Conservation (phyloP, 768 basidiomycete genomes). For the Suillus alpinus region DNA sequence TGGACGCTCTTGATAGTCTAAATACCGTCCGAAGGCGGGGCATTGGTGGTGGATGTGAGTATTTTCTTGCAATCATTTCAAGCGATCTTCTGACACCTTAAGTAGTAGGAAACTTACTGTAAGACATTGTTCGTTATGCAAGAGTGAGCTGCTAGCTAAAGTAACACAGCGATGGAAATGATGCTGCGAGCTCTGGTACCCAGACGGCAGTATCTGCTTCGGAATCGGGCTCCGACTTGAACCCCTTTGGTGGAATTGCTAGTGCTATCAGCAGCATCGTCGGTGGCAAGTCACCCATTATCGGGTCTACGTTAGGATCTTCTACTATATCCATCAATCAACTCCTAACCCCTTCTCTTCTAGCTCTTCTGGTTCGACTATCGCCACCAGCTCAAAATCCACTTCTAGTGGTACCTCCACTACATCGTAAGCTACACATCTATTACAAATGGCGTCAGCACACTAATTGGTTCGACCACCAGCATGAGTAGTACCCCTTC, state of each 20-base stretch:
- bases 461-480: conserved; percentile 8
- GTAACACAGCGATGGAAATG: conserved; percentile 6
- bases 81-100: neutral
- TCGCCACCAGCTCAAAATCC: neutral
- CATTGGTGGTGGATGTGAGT: conserved; percentile 26
- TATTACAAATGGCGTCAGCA: neutral
- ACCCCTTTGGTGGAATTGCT: conserved; percentile 9
- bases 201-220: neutral
- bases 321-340: conserved; percentile 15
- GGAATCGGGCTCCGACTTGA: neutral
- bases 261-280: conserved; percentile 16
- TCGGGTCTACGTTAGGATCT: conserved; percentile 17
- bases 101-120: conserved; percentile 23
- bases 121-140: conserved; percentile 4
- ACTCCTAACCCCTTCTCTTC: conserved; percentile 20
- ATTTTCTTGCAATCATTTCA: neutral
- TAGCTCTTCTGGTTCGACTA: conserved; percentile 27
- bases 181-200: conserved; percentile 1
- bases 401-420: conserved; percentile 10
- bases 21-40: conserved; percentile 25
- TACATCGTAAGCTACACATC: conserved; percentile 19
- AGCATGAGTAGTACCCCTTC: conserved; percentile 13
- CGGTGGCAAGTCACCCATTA: conserved; percentile 9
- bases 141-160: neutral
- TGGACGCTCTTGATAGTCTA: conserved; percentile 17